A percentile compares a stretch with the other conserved stretches of the same genome.
These are phyloP conservation scores for Kluyveromyces starmeri DNA, from an alignment of 805 yeast species.

Conservation along the genomic window DNA sequence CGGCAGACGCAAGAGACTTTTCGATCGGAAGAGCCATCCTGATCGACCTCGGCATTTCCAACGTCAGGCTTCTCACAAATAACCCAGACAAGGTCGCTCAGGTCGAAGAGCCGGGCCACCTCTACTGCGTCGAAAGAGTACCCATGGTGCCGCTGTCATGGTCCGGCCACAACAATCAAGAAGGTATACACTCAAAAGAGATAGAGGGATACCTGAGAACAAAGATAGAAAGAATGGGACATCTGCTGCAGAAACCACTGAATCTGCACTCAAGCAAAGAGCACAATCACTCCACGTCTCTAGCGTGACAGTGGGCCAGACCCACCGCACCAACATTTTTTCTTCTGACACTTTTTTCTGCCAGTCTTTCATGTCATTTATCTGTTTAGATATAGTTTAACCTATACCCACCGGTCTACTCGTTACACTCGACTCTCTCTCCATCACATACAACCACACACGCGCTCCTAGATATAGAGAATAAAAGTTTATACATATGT, in stretches of 20 bases:
- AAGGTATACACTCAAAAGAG: constrained; percentile 78
- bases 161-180: constrained; percentile 37
- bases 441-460: too few relatives aligned
- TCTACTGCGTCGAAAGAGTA: constrained; percentile 76
- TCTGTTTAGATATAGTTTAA: too few relatives aligned
- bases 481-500: too few relatives aligned
- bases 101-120: constrained; percentile 75
- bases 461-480: too few relatives aligned
- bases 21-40: constrained; percentile 90
- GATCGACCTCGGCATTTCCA: constrained; percentile 64
- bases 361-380: too few relatives aligned
- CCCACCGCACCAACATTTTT: too few relatives aligned
- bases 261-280: constrained; percentile 20
- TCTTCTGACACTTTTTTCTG: too few relatives aligned
- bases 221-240: constrained; percentile 97
- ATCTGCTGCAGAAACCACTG: constrained; percentile 50
- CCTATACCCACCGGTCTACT: too few relatives aligned
- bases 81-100: constrained; percentile 95
- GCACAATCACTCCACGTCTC: background rate
- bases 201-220: constrained; percentile 91
- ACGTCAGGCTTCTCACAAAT: constrained; percentile 77
- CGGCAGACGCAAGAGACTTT: constrained; percentile 95
- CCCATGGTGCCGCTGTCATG: constrained; percentile 98
- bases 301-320: background rate
- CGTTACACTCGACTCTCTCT: too few relatives aligned